phyloP scores from a whole-genome alignment of 78 protist genomes.

The Polysphondylium violaceum region DNA sequence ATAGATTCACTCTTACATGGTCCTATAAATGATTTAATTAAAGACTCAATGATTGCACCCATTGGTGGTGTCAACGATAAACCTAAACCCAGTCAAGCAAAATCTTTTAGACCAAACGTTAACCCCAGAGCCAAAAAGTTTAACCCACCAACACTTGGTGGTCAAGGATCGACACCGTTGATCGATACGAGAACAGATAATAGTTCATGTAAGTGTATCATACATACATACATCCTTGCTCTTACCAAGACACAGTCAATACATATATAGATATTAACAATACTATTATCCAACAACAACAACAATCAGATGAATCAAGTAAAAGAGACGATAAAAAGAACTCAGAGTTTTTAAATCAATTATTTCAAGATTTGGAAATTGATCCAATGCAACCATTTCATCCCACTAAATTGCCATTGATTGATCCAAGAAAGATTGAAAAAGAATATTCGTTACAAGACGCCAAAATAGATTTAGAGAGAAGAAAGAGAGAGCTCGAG shows the following conservation, averaged over 20 bases:
- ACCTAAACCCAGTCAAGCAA: slow-evolving; percentile 3
- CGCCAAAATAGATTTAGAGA: slow-evolving; percentile 40
- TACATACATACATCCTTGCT: slow-evolving; percentile 30
- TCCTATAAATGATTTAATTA: slow-evolving; percentile 45
- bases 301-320: slow-evolving; percentile 6
- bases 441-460: slow-evolving; percentile 62
- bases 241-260: slow-evolving; percentile 14
- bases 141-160: neutral
- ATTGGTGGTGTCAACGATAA: slow-evolving; percentile 4
- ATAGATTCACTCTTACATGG: slow-evolving; percentile 18
- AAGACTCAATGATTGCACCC: slow-evolving; percentile 14
- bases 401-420: slow-evolving; percentile 66
- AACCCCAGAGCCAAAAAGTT: neutral
- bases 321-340: slow-evolving; percentile 17
- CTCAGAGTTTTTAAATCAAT: slow-evolving; percentile 29
- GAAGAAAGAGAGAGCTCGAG: slow-evolving; percentile 39
- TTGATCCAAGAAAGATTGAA: slow-evolving; percentile 70
- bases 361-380: slow-evolving; percentile 70
- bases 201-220: neutral
- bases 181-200: neutral
- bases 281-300: slow-evolving; percentile 1
- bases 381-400: slow-evolving; percentile 76
- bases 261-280: neutral
- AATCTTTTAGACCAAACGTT: neutral
- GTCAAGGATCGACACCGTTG: neutral